Percentiles rank a stretch among this genome's conserved stretches.
Conservation (phyloP, 1,284 basidiomycete species). For the Microstroma glucosiphilum region DNA sequence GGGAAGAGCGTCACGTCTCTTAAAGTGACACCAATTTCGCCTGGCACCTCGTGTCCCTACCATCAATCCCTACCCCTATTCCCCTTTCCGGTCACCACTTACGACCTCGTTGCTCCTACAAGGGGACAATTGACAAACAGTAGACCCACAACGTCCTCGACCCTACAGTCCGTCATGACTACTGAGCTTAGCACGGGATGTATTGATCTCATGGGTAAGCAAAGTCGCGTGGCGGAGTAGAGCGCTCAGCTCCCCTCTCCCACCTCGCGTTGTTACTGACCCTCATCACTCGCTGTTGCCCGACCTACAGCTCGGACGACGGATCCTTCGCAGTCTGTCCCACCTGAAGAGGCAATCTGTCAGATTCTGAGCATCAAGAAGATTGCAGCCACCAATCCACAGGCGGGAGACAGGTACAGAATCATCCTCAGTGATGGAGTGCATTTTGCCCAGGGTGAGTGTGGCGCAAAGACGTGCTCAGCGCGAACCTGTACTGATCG, state of each 20-base stretch:
- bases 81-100: too few species aligned
- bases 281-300: background rate
- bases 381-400: slow-evolving; percentile 34
- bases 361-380: slow-evolving; percentile 49
- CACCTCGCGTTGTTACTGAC: background rate
- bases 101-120: too few species aligned
- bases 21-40: too few species aligned
- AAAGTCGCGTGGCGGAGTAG: background rate
- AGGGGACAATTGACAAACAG: too few species aligned
- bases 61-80: too few species aligned
- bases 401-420: slow-evolving; percentile 41
- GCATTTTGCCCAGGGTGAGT: slow-evolving; percentile 42
- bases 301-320: slow-evolving; percentile 12
- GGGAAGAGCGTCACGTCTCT: too few species aligned
- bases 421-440: slow-evolving; percentile 48
- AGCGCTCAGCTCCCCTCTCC: background rate
- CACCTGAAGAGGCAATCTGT: slow-evolving; percentile 33
- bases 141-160: too few species aligned
- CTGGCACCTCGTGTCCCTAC: too few species aligned
- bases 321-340: slow-evolving; percentile 25
- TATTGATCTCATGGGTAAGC: slow-evolving; percentile 4
- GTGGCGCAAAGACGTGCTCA: background rate
- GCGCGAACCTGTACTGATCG: background rate
- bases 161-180: too few species aligned
- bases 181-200: background rate